Evolutionary conservation across 352 stramenopile species (phyloP).

Genomic region (Phytopythium oedochilum): DNA sequence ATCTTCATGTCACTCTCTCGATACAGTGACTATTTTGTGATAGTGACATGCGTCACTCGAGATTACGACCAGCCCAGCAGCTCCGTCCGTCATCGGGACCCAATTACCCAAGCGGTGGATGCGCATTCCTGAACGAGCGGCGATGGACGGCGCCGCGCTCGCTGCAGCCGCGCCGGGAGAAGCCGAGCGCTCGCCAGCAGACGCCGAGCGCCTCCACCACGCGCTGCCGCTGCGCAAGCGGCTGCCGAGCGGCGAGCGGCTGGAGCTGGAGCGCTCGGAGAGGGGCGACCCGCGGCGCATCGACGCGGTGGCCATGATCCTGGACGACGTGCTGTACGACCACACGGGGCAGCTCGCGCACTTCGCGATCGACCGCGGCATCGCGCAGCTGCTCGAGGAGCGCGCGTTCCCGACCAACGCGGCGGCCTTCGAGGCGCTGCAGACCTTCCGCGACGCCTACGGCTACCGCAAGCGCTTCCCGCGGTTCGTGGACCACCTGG

Average conservation of each 20-base stretch:
- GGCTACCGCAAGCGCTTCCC: conserved; percentile 83
- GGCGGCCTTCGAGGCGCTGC: conserved; percentile 61
- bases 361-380: conserved; percentile 71
- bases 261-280: not conserved
- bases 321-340: conserved; percentile 86
- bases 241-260: conserved; percentile 27
- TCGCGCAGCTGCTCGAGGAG: conserved; percentile 68
- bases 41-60: not conserved
- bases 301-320: conserved; percentile 77
- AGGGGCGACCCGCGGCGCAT: conserved; percentile 55
- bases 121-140: not conserved
- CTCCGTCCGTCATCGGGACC: not conserved
- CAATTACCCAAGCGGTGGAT: too few relatives aligned
- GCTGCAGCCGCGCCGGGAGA: not conserved
- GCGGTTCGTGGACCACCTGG: conserved; percentile 75
- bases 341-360: conserved; percentile 78
- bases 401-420: conserved; percentile 62
- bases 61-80: not conserved
- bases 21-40: not conserved
- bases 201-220: not conserved
- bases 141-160: not conserved
- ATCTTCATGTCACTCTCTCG: not conserved
- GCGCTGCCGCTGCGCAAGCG: conserved; percentile 12
- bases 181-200: not conserved
- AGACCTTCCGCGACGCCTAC: conserved; percentile 78